Conservation (phyloP, 2,329 filamentous ascomycete genomes). For the Fusarium sp. region DNA sequence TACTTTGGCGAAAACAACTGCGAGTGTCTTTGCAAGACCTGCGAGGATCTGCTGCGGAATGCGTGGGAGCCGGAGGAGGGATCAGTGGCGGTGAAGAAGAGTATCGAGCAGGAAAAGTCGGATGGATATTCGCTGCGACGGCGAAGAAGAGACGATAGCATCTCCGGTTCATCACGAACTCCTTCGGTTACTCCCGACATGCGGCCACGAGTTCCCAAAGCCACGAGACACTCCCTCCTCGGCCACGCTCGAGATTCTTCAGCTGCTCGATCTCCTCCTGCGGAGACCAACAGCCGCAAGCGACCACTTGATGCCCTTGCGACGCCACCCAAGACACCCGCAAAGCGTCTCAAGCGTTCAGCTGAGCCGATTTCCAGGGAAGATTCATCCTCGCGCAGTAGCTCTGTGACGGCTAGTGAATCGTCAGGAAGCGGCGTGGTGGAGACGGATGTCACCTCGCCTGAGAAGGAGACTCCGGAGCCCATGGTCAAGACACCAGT, state of each 20-base stretch:
- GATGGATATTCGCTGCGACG: constrained; percentile 69
- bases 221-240: constrained; percentile 49
- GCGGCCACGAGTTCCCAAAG: constrained; percentile 62
- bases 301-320: constrained; percentile 58
- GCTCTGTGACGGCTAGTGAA: constrained; percentile 49
- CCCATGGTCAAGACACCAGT: constrained; percentile 47
- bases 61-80: constrained; percentile 78
- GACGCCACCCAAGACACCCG: constrained; percentile 67
- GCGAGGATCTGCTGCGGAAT: constrained; percentile 80
- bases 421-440: constrained; percentile 44
- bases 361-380: constrained; percentile 44
- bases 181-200: constrained; percentile 69
- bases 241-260: constrained; percentile 50
- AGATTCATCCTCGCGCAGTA: constrained; percentile 51
- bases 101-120: constrained; percentile 63
- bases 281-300: constrained; percentile 50
- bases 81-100: constrained; percentile 59
- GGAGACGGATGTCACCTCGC: constrained; percentile 62
- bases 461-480: constrained; percentile 61
- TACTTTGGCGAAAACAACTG: constrained; percentile 97
- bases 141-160: constrained; percentile 63
- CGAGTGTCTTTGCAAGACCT: constrained; percentile 92
- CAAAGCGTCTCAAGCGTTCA: constrained; percentile 60
- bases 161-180: constrained; percentile 64
- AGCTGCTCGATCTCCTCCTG: constrained; percentile 43